Base-by-base conservation (phyloP, 2,329 filamentous ascomycete genomes). In the Penicillium brevicompactum region DNA sequence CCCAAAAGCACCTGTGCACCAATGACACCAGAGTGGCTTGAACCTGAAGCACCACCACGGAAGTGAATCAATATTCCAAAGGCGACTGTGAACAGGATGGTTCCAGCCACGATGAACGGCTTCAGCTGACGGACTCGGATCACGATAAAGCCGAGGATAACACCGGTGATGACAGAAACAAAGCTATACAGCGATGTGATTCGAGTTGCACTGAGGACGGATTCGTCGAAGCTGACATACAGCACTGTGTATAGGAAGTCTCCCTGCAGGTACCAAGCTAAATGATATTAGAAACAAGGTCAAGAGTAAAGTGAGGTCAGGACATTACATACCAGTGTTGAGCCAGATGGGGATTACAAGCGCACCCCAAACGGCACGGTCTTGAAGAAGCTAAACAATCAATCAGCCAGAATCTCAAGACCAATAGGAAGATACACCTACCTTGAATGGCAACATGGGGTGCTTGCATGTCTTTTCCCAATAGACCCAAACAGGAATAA, bases 201-300 rank as follows among this genome's bases (percentile, higher is more conserved):
- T 14, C 85, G 81, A 0, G 84, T 87, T 2, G 86, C 85, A 8
- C 75, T 76, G 47, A 74, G 76, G 59, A 83, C 68, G 48, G 77
- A 81, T 58, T 87, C 84, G 67, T 86, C 77, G 62, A 88, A 88
- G 34, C 79, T 80, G 16, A 88, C 82, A 10, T 81, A 68, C 1
- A 88, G 79, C 1, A 88, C 81, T 0, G 85, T 86, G 72, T 82
- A 88, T 2, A 89, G 78, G 68, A 82, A 88, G 65, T 87, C 82
- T 21, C 81, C 83, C 69, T 88, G 86, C 70, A 87, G 78, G 57
- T 81, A 81, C 84, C 84, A 88, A 0, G 72, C 69, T 37, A 37
- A 7, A 14, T 27, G 3, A 2, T 6, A 2, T 72, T 42, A n/a
- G 38, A 83, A 16, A 2, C 11, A 21, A 10, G 31, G 4, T 64